A percentile compares a stretch with the other conserved stretches of the same genome.
phyloP scores from a whole-genome alignment of 192 early-diverging fungal genomes.

The Backusella liffmaniae region DNA sequence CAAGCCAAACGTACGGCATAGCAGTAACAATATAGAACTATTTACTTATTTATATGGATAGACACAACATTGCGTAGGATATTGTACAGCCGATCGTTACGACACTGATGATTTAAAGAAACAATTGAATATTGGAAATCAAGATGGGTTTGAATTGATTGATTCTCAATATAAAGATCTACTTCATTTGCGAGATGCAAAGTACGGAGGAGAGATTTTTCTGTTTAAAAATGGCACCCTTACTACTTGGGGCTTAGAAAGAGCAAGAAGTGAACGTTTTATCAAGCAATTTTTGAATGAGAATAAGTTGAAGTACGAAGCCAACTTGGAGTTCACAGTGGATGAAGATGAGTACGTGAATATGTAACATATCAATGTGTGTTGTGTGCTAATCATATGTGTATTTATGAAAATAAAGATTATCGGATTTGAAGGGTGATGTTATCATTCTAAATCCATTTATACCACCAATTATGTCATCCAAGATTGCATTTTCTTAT shows the following conservation, averaged over 20 bases:
- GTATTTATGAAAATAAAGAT: background rate
- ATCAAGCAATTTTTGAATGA: background rate
- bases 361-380: background rate
- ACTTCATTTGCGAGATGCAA: background rate
- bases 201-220: background rate
- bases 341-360: conserved; percentile 13
- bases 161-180: background rate
- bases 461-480: background rate
- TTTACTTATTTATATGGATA: background rate
- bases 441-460: conserved; percentile 3
- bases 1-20: background rate
- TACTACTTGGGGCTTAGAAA: background rate
- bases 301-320: background rate
- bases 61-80: background rate
- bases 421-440: conserved; percentile 7
- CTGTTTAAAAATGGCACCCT: background rate
- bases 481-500: conserved; percentile 4
- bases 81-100: background rate
- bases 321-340: background rate
- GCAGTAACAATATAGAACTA: background rate
- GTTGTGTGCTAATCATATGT: background rate
- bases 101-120: background rate
- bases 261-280: background rate
- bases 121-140: background rate
- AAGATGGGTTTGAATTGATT: background rate